Evolutionary conservation across 2,329 filamentous ascomycete species (phyloP).

Genomic region (Septoria petroselini): DNA sequence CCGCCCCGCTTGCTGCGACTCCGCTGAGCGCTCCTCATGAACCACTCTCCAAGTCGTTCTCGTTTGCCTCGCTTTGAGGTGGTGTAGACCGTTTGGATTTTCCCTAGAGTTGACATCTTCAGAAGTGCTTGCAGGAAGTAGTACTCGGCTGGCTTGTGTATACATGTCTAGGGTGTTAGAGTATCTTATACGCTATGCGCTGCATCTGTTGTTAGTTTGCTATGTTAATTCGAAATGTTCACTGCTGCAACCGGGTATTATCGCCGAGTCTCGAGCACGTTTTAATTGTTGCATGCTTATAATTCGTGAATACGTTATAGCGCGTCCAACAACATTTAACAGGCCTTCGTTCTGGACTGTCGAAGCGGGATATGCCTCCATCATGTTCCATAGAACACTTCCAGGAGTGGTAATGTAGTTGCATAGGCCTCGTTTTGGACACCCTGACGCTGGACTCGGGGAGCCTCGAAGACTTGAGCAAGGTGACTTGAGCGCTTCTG

Average conservation of each 20-base stretch:
- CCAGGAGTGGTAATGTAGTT: no score
- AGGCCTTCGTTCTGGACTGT: no score
- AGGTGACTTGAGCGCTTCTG: no score
- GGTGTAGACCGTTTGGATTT: conserved; percentile 12
- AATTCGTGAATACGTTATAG: no score
- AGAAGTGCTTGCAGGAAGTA: neutral
- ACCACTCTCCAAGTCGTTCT: conserved; percentile 11
- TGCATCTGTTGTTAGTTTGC: neutral
- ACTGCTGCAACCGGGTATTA: neutral
- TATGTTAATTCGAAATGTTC: neutral
- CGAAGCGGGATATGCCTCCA: no score
- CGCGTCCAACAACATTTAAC: no score
- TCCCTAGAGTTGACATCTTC: conserved; percentile 3
- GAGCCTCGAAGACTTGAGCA: no score
- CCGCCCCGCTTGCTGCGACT: conserved; percentile 1
- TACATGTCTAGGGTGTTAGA: neutral
- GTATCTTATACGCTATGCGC: neutral
- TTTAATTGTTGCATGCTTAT: neutral
- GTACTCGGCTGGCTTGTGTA: neutral
- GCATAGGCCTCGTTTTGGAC: no score
- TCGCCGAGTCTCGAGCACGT: neutral
- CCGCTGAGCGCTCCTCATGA: conserved; percentile 6
- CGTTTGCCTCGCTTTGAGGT: conserved; percentile 11
- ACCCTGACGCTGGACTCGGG: no score
- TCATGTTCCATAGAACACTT: no score